Evolutionary conservation across 1,284 basidiomycete species (phyloP), one percentile per base, ranked within the genome.

Genomic region (Ceratobasidium theobromae): DNA sequence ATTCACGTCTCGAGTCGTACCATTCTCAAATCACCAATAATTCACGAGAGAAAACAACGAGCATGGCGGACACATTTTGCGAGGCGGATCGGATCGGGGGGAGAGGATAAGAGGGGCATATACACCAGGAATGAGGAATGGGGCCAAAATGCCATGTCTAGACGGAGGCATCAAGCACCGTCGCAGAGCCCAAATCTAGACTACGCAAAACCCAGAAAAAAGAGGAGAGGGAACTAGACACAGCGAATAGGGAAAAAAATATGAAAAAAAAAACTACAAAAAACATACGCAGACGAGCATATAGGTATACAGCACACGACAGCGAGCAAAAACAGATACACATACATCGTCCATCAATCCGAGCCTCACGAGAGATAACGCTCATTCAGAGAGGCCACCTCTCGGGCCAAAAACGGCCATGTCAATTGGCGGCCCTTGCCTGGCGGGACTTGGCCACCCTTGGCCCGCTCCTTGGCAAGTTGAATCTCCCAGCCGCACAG

Each of bases 401-500:
- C 89, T 73, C 84, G 85, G 58, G 88, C 85, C 46, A 91, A 79
- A 75, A 83, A 90, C 46, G 89, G 88, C 89, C 89, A 92, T 66
- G 82, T 89, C 73, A 91, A 75, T 69, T 85, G 83, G 38, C 64
- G 48, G 30, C 58, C 51, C 28, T 52, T 60, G 38, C 68, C 69
- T 27, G n/a, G 41, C 18, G 49, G 43, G 33, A 65, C 43, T 14
- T 40, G 78, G 69, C 86, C 80, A 14, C 73, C 80, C 1, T 78
- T 79, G 1, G 84, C 85, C n/a, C 86, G 81, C 72, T 86, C 84
- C 69, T 82, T 80, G 16, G 88, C 89, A 35, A 94, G 81, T 77
- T 87, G 86, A 71, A 93, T 86, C 77, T 97, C 94, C 93, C 94
- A 97, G 11, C 91, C 92, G 73, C 93, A 87, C 35, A 97, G 80